Evolutionary conservation across 192 early-diverging fungal species (phyloP).

Genomic region (Coemansia sp.): DNA sequence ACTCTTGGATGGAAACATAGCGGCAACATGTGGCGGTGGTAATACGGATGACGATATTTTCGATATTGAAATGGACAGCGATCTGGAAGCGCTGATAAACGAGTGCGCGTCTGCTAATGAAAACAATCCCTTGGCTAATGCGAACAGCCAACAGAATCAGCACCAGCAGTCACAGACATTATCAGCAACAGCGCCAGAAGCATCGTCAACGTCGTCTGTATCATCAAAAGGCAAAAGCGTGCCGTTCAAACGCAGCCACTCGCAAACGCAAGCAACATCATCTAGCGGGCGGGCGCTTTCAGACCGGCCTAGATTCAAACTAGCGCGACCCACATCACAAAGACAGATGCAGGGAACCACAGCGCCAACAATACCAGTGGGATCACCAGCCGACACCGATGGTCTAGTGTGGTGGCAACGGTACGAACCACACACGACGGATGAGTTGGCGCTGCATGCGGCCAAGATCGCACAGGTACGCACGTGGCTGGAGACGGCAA

Average conservation of each 20-base stretch:
- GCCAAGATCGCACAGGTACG: slow-evolving; percentile 57
- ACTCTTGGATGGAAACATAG: neutral
- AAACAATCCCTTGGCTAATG: neutral
- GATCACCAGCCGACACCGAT: slow-evolving; percentile 1
- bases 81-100: slow-evolving; percentile 40
- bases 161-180: neutral
- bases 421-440: slow-evolving; percentile 29
- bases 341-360: neutral
- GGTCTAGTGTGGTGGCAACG: slow-evolving; percentile 49
- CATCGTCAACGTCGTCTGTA: too few relatives aligned
- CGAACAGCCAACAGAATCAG: neutral
- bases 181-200: too few relatives aligned
- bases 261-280: neutral
- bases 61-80: slow-evolving; percentile 44
- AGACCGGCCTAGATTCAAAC: slow-evolving; percentile 31
- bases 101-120: slow-evolving; percentile 16
- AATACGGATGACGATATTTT: neutral
- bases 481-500: slow-evolving; percentile 57
- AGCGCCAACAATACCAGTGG: neutral
- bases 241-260: slow-evolving; percentile 1
- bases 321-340: slow-evolving; percentile 3
- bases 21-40: neutral
- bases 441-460: slow-evolving; percentile 57
- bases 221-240: neutral
- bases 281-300: slow-evolving; percentile 31